Percentiles rank a stretch among this genome's conserved stretches.
These are phyloP conservation scores for Logfia minima DNA, from an alignment of 129 eudicot genomes.

Conservation along the genomic window DNA sequence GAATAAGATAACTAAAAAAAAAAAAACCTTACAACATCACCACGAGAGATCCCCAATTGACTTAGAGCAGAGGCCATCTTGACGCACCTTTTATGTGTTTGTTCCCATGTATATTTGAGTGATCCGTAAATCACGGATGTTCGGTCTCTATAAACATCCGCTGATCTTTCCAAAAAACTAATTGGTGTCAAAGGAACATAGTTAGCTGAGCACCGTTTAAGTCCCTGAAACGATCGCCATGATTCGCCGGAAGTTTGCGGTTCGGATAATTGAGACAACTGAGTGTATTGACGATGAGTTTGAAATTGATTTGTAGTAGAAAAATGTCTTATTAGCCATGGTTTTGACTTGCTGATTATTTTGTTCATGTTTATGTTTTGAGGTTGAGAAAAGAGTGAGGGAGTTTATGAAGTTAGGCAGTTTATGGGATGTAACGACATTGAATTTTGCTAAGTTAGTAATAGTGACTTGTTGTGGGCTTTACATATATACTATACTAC, in stretches of 20 bases:
- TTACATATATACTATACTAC: too few species aligned
- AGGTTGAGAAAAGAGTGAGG: neutral
- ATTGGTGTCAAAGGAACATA: conserved; percentile 63
- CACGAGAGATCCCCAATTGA: conserved; percentile 67
- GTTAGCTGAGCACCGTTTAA: conserved; percentile 58
- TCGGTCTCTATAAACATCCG: conserved; percentile 61
- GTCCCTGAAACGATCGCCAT: conserved; percentile 55
- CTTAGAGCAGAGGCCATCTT: conserved; percentile 72
- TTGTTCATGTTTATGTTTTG: conserved; percentile 31
- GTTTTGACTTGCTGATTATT: conserved; percentile 25
- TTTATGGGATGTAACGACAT: too few species aligned
- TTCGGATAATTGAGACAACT: conserved; percentile 12
- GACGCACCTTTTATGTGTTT: conserved; percentile 68
- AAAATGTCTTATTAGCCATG: neutral
- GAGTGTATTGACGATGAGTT: conserved; percentile 9
- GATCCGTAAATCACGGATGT: conserved; percentile 63
- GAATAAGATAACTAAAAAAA: neutral
- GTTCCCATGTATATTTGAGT: conserved; percentile 61
- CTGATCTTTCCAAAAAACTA: conserved; percentile 70
- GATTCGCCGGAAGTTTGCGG: conserved; percentile 9
- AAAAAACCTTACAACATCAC: conserved; percentile 57
- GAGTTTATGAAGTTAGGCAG: neutral
- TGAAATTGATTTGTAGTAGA: neutral
- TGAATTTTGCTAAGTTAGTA: too few species aligned
- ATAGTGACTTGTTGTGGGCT: too few species aligned